These are phyloP conservation scores for Syzygium aqueum DNA, from an alignment of 345 rosid genomes.

Conservation along the genomic window DNA sequence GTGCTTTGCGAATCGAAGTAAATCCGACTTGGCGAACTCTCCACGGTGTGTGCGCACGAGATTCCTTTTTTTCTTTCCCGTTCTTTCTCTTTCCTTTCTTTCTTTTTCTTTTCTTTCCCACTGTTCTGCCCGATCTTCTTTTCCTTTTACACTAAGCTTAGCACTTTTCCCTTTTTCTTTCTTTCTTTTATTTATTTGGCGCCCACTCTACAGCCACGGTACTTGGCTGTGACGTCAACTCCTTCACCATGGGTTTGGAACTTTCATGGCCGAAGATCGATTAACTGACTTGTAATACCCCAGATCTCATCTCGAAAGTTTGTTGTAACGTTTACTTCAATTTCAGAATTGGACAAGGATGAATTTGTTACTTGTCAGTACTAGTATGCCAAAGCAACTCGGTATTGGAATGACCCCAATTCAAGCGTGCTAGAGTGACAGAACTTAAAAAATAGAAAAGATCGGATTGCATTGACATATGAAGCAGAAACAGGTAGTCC, in stretches of 20 bases:
- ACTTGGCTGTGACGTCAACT: background rate
- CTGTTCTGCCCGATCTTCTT: no score
- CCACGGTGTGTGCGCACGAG: no score
- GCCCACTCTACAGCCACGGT: background rate
- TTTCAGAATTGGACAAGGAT: background rate
- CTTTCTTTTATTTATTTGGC: no score
- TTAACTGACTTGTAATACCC: background rate
- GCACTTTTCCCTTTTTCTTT: no score
- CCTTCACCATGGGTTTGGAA: background rate
- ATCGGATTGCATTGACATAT: background rate
- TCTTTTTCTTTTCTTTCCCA: no score
- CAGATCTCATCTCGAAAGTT: background rate
- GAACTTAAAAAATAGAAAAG: background rate
- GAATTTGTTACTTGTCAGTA: background rate
- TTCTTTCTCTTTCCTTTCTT: no score
- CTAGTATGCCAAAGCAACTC: background rate
- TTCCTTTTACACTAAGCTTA: no score
- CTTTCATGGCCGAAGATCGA: background rate
- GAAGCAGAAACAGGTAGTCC: background rate
- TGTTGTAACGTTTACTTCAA: background rate
- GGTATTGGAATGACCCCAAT: background rate
- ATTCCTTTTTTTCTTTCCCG: no score
- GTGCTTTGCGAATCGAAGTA: no score
- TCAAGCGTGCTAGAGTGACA: background rate
- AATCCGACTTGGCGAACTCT: no score